Percentiles rank a stretch among this genome's conserved stretches.
Evolutionary conservation across 73 alveolate genomes (phyloP).

Genomic region (Paramecium biaurelia): DNA sequence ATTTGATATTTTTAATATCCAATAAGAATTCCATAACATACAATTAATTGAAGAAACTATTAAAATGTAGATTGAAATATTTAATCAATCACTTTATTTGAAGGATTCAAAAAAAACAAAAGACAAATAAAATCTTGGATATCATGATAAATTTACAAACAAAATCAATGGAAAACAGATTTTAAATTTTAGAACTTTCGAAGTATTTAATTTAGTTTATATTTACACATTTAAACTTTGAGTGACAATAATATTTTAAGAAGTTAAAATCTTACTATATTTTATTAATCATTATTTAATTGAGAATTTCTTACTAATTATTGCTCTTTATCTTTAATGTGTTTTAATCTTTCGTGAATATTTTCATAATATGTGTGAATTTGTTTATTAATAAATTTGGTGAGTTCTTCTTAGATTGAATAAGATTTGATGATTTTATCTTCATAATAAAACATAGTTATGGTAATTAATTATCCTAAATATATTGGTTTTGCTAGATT

Average conservation of each 20-base stretch:
- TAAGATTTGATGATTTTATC: neutral
- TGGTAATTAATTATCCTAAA: constrained; percentile 1
- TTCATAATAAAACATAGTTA: neutral
- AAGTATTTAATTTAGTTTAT: neutral
- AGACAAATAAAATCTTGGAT: neutral
- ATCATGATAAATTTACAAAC: neutral
- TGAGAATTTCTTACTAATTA: neutral
- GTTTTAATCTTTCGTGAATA: neutral
- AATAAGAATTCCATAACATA: neutral
- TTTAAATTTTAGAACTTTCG: neutral
- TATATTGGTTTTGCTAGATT: neutral
- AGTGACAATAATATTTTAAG: neutral
- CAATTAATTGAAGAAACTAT: neutral
- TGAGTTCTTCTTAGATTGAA: neutral
- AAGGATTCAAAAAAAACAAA: too few relatives aligned
- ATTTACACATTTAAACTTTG: neutral
- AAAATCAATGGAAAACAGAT: neutral
- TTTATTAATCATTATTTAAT: neutral
- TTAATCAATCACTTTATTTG: neutral
- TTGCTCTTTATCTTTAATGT: neutral
- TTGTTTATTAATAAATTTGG: neutral
- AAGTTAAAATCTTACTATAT: neutral
- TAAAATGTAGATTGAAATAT: neutral
- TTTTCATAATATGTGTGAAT: neutral
- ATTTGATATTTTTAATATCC: neutral